Evolutionary conservation across 306 rosid species (phyloP), one percentile per base, ranked within the genome.

Genomic region (Medicago lupulina): DNA sequence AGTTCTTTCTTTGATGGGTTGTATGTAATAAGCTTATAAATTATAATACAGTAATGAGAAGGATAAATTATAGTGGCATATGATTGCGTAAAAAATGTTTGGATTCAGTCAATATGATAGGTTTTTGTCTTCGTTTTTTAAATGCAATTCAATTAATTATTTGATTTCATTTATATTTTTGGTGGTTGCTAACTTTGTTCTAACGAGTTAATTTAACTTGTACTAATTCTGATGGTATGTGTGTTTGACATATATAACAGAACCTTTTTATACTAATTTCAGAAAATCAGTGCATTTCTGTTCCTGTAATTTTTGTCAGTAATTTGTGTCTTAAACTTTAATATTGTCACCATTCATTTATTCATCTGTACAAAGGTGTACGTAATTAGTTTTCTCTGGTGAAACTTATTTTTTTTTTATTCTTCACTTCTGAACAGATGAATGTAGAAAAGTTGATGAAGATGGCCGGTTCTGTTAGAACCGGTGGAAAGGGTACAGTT

Each of bases 381-480:
- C 6, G 14, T 47, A 31, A 11, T 16, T 51, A 8, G 28, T 36
- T 62, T 71, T 16, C 4, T 18, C 19, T 9, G 8, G 10, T 50
- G 47, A 41, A 39, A 50, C 61, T 78, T 67, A 46, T 2, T 41
- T 5, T 74, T 5, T 74, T 60, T 67, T 63, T 3, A 12, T 21
- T 36, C 23, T 62, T 38, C 11, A 14, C 17, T 17, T 28, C 19
- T 73, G 13, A n/a, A 36, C 81, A 92, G 96, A 92, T 92, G 97
- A 86, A 92, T 88, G 43, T 82, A 58, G 90, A 84, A 47, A 90
- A 67, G 85, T 89, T 92, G 74, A 86, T 76, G 87, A 89, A 88
- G 86, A 92, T 92, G 97, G 97, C 96, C 8, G 90, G 96, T 90
- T 93, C 96, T 0, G 97, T 92, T 40, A 86, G 96, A 82, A 92